Base-by-base conservation (phyloP, 179 eudicot genomes). In the Heliamphora pulchella region DNA sequence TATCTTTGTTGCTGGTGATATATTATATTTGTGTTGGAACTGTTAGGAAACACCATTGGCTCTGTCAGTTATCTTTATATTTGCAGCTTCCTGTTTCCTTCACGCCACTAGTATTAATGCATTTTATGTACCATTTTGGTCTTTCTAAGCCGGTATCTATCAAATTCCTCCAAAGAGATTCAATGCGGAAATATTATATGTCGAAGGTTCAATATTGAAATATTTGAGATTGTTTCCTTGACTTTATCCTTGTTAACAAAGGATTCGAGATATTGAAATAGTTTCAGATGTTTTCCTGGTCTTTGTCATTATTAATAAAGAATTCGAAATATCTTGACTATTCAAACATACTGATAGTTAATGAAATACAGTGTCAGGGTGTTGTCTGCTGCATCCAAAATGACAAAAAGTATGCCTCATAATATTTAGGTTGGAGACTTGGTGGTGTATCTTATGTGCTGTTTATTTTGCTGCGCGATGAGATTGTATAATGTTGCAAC, bases 371-470 rank as follows among this genome's bases (percentile, higher is more conserved):
- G 43, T 46, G 46, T 44, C 66, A 75, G 53, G 18, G 48, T 13
- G 46, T 61, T n/a, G 31, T 14, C 17, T 76, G 46, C 51, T 43
- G 41, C n/a, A 61, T 4, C 69, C 18, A 17, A 46, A 61, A 76
- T 8, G 46, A n/a, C 54, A 61, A 5, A 17, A 5, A 10, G 44
- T 17, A 20, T 3, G 55, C 17, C 55, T 46, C 18, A 46, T 4
- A 44, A 9, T 76, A 48, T 76, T 76, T 58, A 43, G 10, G 31
- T 31, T 71, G 31, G 77, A 17, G 44, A 22, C 64, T 74, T 74
- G 63, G 14, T 54, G 11, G 59, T 48, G 20, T 4, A 53, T 72
- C 55, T n/a, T 13, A 59, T 18, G 3, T 50, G 22, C 3, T 7
- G 17, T 18, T 50, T 8, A 48, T 18, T 44, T 59, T 13, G n/a